Percentiles rank a stretch among this genome's conserved stretches.
phyloP scores from a whole-genome alignment of 192 early-diverging fungal genomes.

The Anaeromyces robustus region DNA sequence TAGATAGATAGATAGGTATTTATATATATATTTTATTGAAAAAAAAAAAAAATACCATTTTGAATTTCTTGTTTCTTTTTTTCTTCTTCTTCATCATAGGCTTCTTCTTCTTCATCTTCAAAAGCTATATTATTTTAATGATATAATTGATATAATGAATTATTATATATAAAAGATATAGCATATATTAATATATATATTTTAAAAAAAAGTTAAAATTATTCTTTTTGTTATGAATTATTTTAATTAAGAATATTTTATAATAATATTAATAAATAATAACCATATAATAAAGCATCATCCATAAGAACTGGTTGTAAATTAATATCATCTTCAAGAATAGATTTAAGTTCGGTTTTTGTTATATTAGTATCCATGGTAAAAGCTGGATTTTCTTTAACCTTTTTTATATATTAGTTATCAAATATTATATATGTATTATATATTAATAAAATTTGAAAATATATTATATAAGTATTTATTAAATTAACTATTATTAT shows the following conservation, averaged over 20 bases:
- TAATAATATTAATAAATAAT: background rate
- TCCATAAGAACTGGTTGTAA: constrained; percentile 27
- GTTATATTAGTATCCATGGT: background rate
- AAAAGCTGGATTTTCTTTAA: background rate
- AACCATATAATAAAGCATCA: constrained; percentile 30
- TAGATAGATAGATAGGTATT: too few relatives aligned
- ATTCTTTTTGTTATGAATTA: too few relatives aligned
- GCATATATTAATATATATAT: too few relatives aligned
- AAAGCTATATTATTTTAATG: constrained; percentile 18
- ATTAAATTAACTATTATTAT: too few relatives aligned
- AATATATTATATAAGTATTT: too few relatives aligned
- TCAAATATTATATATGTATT: too few relatives aligned
- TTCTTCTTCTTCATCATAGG: constrained; percentile 8
- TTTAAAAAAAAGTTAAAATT: too few relatives aligned
- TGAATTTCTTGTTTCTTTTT: constrained; percentile 10
- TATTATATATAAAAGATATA: too few relatives aligned
- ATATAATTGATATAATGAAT: too few relatives aligned
- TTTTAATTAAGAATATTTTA: background rate
- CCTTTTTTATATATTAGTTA: too few relatives aligned
- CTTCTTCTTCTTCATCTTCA: constrained; percentile 28
- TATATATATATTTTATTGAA: constrained; percentile 1
- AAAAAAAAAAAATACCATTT: constrained; percentile 7
- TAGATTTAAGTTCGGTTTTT: constrained; percentile 3
- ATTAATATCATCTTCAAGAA: constrained; percentile 16
- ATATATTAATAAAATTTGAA: too few relatives aligned